A percentile compares a stretch with the other conserved stretches of the same genome.
These are phyloP conservation scores for Globisporangium nunn DNA, from an alignment of 352 stramenopile genomes.

Conservation along the genomic window DNA sequence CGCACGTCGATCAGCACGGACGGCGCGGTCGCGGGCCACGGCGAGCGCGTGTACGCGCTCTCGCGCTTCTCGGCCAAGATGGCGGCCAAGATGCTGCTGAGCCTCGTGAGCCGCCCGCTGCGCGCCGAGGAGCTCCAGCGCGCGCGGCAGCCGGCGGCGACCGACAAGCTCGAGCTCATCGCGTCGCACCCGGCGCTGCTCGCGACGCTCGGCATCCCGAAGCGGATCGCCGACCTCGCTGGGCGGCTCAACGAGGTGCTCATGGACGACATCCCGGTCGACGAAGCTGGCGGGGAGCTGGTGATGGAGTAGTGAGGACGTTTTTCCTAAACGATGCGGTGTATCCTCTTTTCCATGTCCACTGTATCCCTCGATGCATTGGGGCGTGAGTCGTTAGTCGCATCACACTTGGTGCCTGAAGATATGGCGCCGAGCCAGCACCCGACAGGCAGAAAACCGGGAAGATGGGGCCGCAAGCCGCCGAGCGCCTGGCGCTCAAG, in stretches of 20 bases:
- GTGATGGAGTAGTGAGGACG: constrained; percentile 18
- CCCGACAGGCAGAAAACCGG: too few relatives aligned
- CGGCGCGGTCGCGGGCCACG: constrained; percentile 55
- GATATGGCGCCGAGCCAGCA: too few relatives aligned
- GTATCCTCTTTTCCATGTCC: too few relatives aligned
- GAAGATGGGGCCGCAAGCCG: constrained; percentile 7
- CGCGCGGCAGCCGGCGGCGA: constrained; percentile 17
- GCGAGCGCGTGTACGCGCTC: constrained; percentile 60
- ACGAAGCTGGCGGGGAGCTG: constrained; percentile 14
- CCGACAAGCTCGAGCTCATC: constrained; percentile 68
- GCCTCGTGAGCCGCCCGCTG: constrained; percentile 66
- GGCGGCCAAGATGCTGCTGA: constrained; percentile 67
- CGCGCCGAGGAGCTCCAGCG: constrained; percentile 59
- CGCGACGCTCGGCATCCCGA: constrained; percentile 54
- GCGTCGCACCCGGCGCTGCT: constrained; percentile 58
- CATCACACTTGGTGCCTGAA: too few relatives aligned
- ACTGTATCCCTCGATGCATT: too few relatives aligned
- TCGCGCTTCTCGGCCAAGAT: constrained; percentile 65
- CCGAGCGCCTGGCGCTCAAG: constrained; percentile 12
- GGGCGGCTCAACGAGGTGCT: constrained; percentile 55
- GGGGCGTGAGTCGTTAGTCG: too few relatives aligned
- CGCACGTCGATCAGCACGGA: constrained; percentile 54
- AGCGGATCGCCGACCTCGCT: constrained; percentile 63
- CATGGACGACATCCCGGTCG: constrained; percentile 58
- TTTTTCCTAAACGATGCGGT: not conserved